These are phyloP conservation scores for Aspergillus mulundensis DNA, from an alignment of 495 filamentous ascomycete genomes.

Conservation along the genomic window DNA sequence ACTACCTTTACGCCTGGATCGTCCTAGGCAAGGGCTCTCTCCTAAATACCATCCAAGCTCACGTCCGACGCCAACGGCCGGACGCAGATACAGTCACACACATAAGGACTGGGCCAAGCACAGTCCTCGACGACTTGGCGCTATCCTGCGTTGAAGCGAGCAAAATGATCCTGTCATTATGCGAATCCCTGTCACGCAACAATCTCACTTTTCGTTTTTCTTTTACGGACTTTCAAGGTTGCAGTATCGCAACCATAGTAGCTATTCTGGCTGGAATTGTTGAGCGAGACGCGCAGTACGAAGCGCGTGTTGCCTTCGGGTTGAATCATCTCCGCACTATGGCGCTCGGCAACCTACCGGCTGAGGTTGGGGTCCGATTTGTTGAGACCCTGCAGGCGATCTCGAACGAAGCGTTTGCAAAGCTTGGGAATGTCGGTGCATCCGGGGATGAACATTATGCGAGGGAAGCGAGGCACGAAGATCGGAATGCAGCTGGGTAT, in stretches of 20 bases:
- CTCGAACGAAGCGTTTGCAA: slow-evolving; percentile 19
- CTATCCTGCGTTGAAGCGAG: slow-evolving; percentile 19
- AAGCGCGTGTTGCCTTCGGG: slow-evolving; percentile 17
- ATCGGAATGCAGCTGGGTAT: neutral
- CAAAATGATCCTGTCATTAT: slow-evolving; percentile 18
- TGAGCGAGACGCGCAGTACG: slow-evolving; percentile 21
- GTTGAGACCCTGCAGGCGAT: slow-evolving; percentile 24
- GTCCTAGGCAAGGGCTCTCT: slow-evolving; percentile 10
- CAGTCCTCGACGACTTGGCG: neutral
- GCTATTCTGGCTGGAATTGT: slow-evolving; percentile 23
- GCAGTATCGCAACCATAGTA: slow-evolving; percentile 31
- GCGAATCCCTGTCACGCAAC: slow-evolving; percentile 16
- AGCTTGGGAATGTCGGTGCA: slow-evolving; percentile 6
- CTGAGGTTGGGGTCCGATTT: slow-evolving; percentile 23
- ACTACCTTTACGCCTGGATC: slow-evolving; percentile 12
- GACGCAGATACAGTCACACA: too few species aligned
- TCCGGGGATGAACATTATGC: neutral
- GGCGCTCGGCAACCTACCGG: slow-evolving; percentile 23
- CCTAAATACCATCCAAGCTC: slow-evolving; percentile 15
- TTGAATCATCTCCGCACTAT: slow-evolving; percentile 22
- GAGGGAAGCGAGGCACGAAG: neutral
- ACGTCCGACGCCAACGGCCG: slow-evolving; percentile 1
- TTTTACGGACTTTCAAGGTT: slow-evolving; percentile 31
- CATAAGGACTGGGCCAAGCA: too few species aligned
- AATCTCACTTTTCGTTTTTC: slow-evolving; percentile 13